These are phyloP conservation scores for Metschnikowia sp. DNA, from an alignment of 805 yeast species.

Conservation along the genomic window DNA sequence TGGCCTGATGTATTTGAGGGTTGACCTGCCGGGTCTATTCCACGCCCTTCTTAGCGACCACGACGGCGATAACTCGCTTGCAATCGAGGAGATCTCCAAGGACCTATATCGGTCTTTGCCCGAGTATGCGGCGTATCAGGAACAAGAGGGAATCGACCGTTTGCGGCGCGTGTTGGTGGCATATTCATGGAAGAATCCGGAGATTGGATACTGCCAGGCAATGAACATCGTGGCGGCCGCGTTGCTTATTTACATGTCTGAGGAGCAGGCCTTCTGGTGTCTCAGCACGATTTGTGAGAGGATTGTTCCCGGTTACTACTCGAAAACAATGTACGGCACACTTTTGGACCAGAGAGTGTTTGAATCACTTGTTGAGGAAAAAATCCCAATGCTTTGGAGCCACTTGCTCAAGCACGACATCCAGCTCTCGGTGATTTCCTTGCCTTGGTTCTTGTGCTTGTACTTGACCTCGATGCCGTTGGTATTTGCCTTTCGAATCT, in stretches of 20 bases:
- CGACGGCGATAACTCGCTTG: slow-evolving; percentile 64
- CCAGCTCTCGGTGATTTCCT: slow-evolving; percentile 85
- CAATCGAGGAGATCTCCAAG: slow-evolving; percentile 95
- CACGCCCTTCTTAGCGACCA: slow-evolving; percentile 54
- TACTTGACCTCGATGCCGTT: slow-evolving; percentile 93
- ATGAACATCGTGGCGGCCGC: slow-evolving; percentile 94
- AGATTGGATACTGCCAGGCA: slow-evolving; percentile 97
- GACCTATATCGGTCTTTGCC: slow-evolving; percentile 93
- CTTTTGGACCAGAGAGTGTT: slow-evolving; percentile 90
- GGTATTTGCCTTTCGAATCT: slow-evolving; percentile 85
- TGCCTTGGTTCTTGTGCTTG: slow-evolving; percentile 94
- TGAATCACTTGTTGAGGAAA: slow-evolving; percentile 82
- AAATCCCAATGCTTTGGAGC: slow-evolving; percentile 84
- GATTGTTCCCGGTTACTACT: slow-evolving; percentile 91
- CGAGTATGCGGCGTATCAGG: slow-evolving; percentile 92
- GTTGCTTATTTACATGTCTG: slow-evolving; percentile 78
- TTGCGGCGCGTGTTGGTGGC: slow-evolving; percentile 87
- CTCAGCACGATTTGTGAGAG: slow-evolving; percentile 75
- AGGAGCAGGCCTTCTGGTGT: slow-evolving; percentile 97
- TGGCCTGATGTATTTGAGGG: slow-evolving; percentile 78
- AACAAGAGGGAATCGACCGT: slow-evolving; percentile 77
- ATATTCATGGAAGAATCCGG: slow-evolving; percentile 95
- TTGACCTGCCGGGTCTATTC: slow-evolving; percentile 61
- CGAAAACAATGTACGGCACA: slow-evolving; percentile 97
- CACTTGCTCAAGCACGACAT: slow-evolving; percentile 79